These are phyloP conservation scores for Dryas drummondii DNA, from an alignment of 306 rosid species.

Conservation along the genomic window DNA sequence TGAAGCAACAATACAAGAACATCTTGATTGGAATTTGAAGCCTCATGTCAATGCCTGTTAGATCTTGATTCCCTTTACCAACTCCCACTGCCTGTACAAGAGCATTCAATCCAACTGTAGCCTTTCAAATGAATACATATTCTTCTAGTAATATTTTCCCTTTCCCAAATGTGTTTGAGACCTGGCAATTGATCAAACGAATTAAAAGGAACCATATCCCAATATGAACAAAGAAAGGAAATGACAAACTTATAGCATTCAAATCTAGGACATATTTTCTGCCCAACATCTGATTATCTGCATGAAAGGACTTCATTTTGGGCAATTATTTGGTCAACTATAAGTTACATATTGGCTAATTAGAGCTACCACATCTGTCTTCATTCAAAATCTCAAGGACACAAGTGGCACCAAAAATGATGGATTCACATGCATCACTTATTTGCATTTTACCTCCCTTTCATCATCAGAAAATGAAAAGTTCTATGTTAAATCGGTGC, in stretches of 20 bases:
- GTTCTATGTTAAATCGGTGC: background rate
- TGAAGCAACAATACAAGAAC: slow-evolving; percentile 19
- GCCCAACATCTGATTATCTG: background rate
- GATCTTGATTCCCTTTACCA: slow-evolving; percentile 86
- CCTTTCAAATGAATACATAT: slow-evolving; percentile 60
- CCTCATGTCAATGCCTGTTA: slow-evolving; percentile 50
- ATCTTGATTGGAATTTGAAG: slow-evolving; percentile 51
- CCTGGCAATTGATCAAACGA: slow-evolving; percentile 50
- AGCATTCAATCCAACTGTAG: slow-evolving; percentile 59
- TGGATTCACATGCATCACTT: background rate
- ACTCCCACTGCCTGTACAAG: slow-evolving; percentile 77
- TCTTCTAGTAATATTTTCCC: slow-evolving; percentile 73
- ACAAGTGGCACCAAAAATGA: background rate
- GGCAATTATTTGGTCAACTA: background rate
- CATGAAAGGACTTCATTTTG: background rate
- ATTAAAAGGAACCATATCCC: background rate
- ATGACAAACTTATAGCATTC: background rate
- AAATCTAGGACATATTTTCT: background rate
- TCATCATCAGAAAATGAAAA: background rate
- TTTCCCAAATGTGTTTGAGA: slow-evolving; percentile 55
- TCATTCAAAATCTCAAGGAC: background rate
- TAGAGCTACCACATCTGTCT: background rate
- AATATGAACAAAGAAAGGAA: background rate
- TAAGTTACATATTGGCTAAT: background rate
- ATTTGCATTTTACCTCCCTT: background rate